phyloP scores from a whole-genome alignment of 176 grass and related monocot genomes.

The Triticum dicoccoides region DNA sequence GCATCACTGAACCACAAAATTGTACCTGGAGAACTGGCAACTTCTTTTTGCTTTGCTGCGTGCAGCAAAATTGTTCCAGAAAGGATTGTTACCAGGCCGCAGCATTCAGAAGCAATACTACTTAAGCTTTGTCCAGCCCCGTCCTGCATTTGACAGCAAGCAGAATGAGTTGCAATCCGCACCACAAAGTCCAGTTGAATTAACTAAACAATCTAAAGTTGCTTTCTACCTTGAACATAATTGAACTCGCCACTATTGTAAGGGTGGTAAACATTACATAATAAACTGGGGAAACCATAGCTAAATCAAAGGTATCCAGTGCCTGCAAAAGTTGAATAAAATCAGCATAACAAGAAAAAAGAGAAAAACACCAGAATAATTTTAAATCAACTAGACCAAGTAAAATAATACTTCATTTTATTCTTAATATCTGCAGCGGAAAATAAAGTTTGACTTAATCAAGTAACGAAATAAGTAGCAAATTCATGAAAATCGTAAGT shows the following conservation, averaged over 20 bases:
- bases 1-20: neutral
- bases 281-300: slow-evolving; percentile 89
- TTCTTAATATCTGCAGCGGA: neutral
- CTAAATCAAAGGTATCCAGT: slow-evolving; percentile 90
- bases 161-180: neutral
- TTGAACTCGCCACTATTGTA: slow-evolving; percentile 85
- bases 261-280: slow-evolving; percentile 97
- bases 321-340: slow-evolving; percentile 52
- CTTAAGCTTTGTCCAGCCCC: slow-evolving; percentile 79
- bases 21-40: slow-evolving; percentile 52
- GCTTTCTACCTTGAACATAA: slow-evolving; percentile 93
- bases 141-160: slow-evolving; percentile 53
- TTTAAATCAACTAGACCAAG: neutral
- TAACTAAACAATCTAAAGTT: neutral
- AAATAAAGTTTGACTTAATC: neutral
- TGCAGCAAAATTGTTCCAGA: slow-evolving; percentile 90
- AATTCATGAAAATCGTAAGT: neutral
- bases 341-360: slow-evolving; percentile 19
- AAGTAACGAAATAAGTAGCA: neutral
- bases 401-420: neutral
- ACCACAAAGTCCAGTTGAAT: slow-evolving; percentile 1
- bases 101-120: slow-evolving; percentile 85
- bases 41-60: slow-evolving; percentile 60
- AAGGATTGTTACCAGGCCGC: slow-evolving; percentile 86
- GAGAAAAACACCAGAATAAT: neutral